These are phyloP conservation scores for Cetraspora pellucida DNA, from an alignment of 192 early-diverging fungal genomes.

Conservation along the genomic window DNA sequence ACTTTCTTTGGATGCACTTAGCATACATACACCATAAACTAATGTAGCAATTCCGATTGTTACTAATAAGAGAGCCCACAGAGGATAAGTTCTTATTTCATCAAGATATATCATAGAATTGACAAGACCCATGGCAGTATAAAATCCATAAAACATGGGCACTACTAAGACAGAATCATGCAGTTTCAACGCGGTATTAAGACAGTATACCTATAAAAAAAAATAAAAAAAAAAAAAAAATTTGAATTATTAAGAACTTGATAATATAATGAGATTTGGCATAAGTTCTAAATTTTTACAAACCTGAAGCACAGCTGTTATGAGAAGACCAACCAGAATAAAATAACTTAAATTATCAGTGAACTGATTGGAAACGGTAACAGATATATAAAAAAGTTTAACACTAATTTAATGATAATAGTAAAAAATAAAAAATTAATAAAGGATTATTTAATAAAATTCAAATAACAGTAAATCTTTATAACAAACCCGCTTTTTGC, in stretches of 20 bases:
- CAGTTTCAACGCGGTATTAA: slow-evolving; percentile 59
- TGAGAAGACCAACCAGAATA: slow-evolving; percentile 50
- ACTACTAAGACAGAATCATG: slow-evolving; percentile 63
- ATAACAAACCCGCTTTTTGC: slow-evolving; percentile 58
- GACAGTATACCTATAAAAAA: slow-evolving; percentile 56
- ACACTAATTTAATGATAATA: slow-evolving; percentile 33
- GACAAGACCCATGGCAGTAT: slow-evolving; percentile 56
- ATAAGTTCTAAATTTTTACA: neutral
- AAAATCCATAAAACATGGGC: slow-evolving; percentile 61
- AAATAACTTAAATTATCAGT: slow-evolving; percentile 56
- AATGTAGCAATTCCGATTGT: slow-evolving; percentile 54
- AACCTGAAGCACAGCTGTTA: slow-evolving; percentile 60
- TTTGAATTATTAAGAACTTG: neutral
- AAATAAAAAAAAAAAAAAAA: neutral
- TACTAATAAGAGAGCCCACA: slow-evolving; percentile 53
- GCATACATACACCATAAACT: slow-evolving; percentile 57
- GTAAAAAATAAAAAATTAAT: neutral
- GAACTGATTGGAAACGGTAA: slow-evolving; percentile 52
- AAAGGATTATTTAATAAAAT: neutral
- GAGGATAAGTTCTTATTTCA: slow-evolving; percentile 51
- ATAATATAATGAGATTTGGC: neutral
- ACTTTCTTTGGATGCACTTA: slow-evolving; percentile 49
- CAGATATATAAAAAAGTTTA: slow-evolving; percentile 45
- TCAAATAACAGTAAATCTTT: neutral
- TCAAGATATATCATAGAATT: slow-evolving; percentile 64